Evolutionary conservation across 495 filamentous ascomycete species (phyloP), one percentile per base, ranked within the genome.

Genomic region (Staphylotrichum tortipilum): DNA sequence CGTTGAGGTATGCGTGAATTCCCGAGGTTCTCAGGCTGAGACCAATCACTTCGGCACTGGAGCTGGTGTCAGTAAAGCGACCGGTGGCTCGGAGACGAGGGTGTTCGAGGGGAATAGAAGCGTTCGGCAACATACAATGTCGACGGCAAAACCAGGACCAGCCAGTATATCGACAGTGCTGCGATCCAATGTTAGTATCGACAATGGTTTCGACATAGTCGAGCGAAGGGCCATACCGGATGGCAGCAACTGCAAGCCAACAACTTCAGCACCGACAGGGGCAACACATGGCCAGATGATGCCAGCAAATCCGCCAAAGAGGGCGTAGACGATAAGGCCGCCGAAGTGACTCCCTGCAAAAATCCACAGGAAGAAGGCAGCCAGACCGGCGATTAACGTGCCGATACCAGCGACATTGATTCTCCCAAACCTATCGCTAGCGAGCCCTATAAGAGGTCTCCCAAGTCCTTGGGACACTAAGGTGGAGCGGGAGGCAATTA

Each of bases 261-360:
- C 80, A 18, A 92, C 81, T 60, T 94, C 88, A 0, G 84, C 83
- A 17, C 80, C 74, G 11, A 94, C 82, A 1, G 88, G 88, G 3
- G 74, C 82, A 17, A 85, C 70, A 5, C 79, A 81, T 6, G 82
- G 79, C 85, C 85, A 89, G 57, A 85, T 86, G 1, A 79, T 81
- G 22, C 86, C 87, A 6, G 83, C 75, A 11, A 89, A 81, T 14
- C 71, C 74, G 9, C 87, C 86, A 12, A 89, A 68, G 3, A 92
- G 59, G 7, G 82, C 77, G 55, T 85, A 90, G 53, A 89, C 79
- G 39, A 85, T 80, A 29, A 88, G 68, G 0, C 83, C 76, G 3
- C 78, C 79, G 61, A 80, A 84, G 46, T 67, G 77, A 53, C 79
- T 77, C 0, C 83, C 80, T 18, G 77, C 78, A 36, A 81, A 68